These are phyloP conservation scores for Phaeosphaeriaceae sp. DNA, from an alignment of 2,329 filamentous ascomycete genomes.

Conservation along the genomic window DNA sequence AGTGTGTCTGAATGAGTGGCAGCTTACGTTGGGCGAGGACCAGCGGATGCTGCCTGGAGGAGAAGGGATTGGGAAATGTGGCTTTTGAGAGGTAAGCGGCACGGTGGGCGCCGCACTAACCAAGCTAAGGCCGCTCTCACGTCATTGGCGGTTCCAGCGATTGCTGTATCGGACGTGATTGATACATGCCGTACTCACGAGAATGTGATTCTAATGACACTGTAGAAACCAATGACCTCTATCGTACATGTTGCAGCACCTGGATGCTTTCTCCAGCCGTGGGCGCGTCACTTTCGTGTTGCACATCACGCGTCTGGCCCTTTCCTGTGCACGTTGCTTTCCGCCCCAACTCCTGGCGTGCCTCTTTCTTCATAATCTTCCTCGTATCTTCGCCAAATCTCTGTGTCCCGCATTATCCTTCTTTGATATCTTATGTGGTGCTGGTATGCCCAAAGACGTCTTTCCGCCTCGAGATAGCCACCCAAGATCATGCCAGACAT, in stretches of 20 bases:
- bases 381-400: constrained; percentile 73
- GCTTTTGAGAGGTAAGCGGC: constrained; percentile 23
- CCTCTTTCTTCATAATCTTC: constrained; percentile 60
- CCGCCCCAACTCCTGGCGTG: constrained; percentile 45
- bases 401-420: constrained; percentile 68
- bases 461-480: constrained; percentile 77
- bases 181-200: not conserved
- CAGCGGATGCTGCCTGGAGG: constrained; percentile 45
- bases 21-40: constrained; percentile 34
- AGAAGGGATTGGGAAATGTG: constrained; percentile 24
- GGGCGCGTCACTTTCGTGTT: not conserved
- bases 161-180: not conserved
- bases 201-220: not conserved
- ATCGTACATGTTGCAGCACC: not conserved
- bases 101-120: constrained; percentile 5
- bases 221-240: not conserved
- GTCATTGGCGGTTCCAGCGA: not conserved
- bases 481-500: constrained; percentile 88
- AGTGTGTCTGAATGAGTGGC: constrained; percentile 22
- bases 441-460: constrained; percentile 71
- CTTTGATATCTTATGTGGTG: constrained; percentile 69
- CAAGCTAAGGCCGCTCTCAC: not conserved
- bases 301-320: constrained; percentile 1
- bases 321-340: constrained; percentile 33
- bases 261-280: not conserved